Base-by-base conservation (phyloP, 2,329 filamentous ascomycete genomes). In the Metarhizium brunneum region DNA sequence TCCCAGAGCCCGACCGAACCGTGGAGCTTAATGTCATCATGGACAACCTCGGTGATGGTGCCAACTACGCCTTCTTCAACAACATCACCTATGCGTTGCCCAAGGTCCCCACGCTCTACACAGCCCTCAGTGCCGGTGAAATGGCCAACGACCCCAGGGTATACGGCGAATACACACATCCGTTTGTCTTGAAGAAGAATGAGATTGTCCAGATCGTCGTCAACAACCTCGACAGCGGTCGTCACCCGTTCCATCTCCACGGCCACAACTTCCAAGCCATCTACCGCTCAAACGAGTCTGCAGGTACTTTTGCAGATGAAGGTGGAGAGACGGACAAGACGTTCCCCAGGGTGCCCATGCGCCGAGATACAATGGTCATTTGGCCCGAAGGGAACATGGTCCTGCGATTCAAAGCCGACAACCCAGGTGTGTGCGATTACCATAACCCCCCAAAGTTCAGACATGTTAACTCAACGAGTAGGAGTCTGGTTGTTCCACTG, bases 101-200 rank as follows among this genome's bases (percentile, higher is more conserved):
- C 51, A 88, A 89, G 66, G 90, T 95, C 0, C 91, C 90, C 0
- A 84, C 86, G 0, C 76, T 95, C 0, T 95, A 91, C 75, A 90
- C 87, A 0, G 88, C 80, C 1, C 75, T 95, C 3, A 83, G 82
- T 0, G 71, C 83, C 1, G 83, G 82, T 16, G 71, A 88, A 52
- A 71, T 77, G 18, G 80, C 83, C 14, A 76, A 74, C 2, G 76
- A 89, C 58, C 74, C 83, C 0, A 60, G 66, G 2, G 72, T 90
- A 4, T 91, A 91, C 65, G 87, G 87, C 35, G 73, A 76, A 18
- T 82, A 81, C 67, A 84, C 85, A 0, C 79, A 88, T 62, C 71
- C 84, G 1, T 80, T 90, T 62, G 76, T 95, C 3, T 78, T 95
- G 13, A 74, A 84, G 32, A 80, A 85, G 59, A 81, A 80, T 55